A percentile compares a stretch with the other conserved stretches of the same genome.
phyloP scores from a whole-genome alignment of 805 yeast species.

The Wickerhamiella sergipiensis region DNA sequence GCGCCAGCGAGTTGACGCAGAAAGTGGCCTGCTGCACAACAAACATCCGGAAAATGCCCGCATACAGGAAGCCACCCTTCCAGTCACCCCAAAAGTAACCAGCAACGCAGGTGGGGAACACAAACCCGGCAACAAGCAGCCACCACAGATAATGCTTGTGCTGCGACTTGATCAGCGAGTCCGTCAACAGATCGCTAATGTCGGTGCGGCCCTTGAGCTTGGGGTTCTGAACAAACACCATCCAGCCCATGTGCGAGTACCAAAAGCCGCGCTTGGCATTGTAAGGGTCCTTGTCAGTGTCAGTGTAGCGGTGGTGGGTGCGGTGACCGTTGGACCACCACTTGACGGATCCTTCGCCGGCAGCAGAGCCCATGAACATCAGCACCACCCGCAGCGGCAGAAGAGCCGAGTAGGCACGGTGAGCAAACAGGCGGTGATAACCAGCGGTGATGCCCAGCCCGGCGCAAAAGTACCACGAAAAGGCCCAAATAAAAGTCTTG shows the following conservation, averaged over 20 bases:
- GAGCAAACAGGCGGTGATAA: slow-evolving; percentile 69
- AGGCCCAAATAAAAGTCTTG: slow-evolving; percentile 41
- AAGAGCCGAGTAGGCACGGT: slow-evolving; percentile 39
- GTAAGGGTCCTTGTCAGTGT: slow-evolving; percentile 82
- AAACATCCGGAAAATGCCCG: slow-evolving; percentile 60
- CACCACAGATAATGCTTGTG: slow-evolving; percentile 52
- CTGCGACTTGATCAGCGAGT: slow-evolving; percentile 49
- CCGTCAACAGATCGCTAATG: slow-evolving; percentile 49
- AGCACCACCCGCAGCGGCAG: slow-evolving; percentile 34
- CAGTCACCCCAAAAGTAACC: slow-evolving; percentile 62
- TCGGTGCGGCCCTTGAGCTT: slow-evolving; percentile 52
- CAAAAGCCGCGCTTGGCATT: slow-evolving; percentile 65
- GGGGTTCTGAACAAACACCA: slow-evolving; percentile 52
- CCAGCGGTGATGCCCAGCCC: slow-evolving; percentile 71
- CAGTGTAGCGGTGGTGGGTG: slow-evolving; percentile 82
- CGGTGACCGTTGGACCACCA: slow-evolving; percentile 78
- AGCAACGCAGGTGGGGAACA: slow-evolving; percentile 53
- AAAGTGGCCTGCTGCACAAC: slow-evolving; percentile 69
- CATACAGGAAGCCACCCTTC: slow-evolving; percentile 63
- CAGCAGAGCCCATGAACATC: slow-evolving; percentile 52
- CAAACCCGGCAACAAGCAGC: slow-evolving; percentile 36
- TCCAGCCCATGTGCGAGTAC: slow-evolving; percentile 86
- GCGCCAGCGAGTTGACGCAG: slow-evolving; percentile 73
- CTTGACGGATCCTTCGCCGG: slow-evolving; percentile 62
- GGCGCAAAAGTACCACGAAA: slow-evolving; percentile 43